These are phyloP conservation scores for Yamagishiella unicocca DNA, from an alignment of 139 green algal genomes.

Conservation along the genomic window DNA sequence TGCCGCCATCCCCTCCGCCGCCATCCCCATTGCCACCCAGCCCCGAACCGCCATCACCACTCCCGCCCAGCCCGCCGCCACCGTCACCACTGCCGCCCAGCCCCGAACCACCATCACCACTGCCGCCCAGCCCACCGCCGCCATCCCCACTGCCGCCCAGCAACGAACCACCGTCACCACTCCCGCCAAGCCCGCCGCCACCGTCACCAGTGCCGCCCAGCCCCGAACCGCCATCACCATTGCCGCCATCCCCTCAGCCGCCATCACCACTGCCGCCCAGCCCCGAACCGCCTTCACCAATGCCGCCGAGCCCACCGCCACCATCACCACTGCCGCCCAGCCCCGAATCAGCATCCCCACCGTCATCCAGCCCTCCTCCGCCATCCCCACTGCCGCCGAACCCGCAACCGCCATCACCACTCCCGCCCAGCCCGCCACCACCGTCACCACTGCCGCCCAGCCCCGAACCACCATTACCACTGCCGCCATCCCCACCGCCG, in stretches of 20 bases:
- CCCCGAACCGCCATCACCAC: no score
- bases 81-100: not conserved
- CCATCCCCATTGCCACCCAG: not conserved
- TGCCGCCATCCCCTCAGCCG: not conserved
- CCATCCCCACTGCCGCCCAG: not conserved
- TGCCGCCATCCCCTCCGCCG: not conserved
- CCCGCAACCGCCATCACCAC: not conserved
- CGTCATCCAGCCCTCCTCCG: not conserved
- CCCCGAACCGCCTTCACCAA: not conserved
- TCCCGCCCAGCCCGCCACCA: not conserved
- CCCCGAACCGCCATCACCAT: not conserved
- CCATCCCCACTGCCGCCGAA: not conserved
- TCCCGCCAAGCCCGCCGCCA: not conserved
- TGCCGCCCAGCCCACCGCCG: not conserved
- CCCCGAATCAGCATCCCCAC: not conserved
- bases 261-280: not conserved
- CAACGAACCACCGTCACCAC: not conserved
- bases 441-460: not conserved
- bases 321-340: not conserved
- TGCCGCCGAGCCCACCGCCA: not conserved
- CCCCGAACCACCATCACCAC: not conserved
- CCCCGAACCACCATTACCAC: not conserved
- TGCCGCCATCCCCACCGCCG: not conserved
- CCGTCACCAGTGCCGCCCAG: not conserved
- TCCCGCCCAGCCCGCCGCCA: not conserved